phyloP scores from a whole-genome alignment of 257 asterid genomes.

The Rehmannia glutinosa region DNA sequence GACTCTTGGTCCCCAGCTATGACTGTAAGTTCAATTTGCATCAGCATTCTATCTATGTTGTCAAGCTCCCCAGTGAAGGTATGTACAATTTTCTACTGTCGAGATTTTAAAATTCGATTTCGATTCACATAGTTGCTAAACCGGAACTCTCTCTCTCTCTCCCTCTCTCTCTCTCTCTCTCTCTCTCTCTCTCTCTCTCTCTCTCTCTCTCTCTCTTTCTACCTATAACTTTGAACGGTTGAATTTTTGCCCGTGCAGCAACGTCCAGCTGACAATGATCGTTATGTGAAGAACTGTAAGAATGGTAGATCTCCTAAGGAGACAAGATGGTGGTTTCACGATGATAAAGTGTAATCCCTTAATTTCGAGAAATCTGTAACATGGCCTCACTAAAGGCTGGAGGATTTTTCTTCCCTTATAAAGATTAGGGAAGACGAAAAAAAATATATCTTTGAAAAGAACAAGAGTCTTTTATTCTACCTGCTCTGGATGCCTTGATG shows the following conservation, averaged over 20 bases:
- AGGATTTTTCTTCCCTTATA: slow-evolving; percentile 22
- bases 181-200: too few relatives aligned
- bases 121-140: background rate
- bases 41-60: slow-evolving; percentile 96
- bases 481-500: slow-evolving; percentile 26
- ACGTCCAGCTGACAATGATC: slow-evolving; percentile 93
- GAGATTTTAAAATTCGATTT: background rate
- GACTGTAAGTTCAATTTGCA: slow-evolving; percentile 96
- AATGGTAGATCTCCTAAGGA: slow-evolving; percentile 96
- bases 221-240: background rate
- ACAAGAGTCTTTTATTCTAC: slow-evolving; percentile 4
- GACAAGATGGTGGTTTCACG: slow-evolving; percentile 99
- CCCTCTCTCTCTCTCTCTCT: too few relatives aligned
- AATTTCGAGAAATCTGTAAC: slow-evolving; percentile 24
- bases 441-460: slow-evolving; percentile 10
- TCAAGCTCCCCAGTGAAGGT: slow-evolving; percentile 96
- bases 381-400: slow-evolving; percentile 13
- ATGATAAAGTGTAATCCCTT: slow-evolving; percentile 73
- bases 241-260: slow-evolving; percentile 47
- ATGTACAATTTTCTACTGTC: background rate
- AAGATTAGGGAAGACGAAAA: slow-evolving; percentile 15
- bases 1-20: slow-evolving; percentile 99
- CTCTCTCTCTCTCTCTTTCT: too few relatives aligned
- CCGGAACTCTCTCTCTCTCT: background rate
- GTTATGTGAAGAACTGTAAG: slow-evolving; percentile 94